These are phyloP conservation scores for Sarocladium oryzae DNA, from an alignment of 2,329 filamentous ascomycete genomes.

Conservation along the genomic window DNA sequence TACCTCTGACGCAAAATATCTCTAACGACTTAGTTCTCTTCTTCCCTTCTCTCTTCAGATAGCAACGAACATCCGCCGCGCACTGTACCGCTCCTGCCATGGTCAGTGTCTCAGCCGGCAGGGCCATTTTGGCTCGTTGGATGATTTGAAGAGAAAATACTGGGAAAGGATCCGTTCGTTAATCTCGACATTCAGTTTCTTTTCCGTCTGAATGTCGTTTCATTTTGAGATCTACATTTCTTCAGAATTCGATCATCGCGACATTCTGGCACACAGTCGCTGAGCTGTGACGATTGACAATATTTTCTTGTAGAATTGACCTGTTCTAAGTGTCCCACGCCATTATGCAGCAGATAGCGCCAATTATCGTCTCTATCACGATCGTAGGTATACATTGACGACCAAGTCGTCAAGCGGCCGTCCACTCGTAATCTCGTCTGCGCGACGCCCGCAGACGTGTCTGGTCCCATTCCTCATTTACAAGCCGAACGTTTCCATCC, in stretches of 20 bases:
- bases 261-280: no score
- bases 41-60: constrained; percentile 35
- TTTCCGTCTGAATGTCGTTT: constrained; percentile 46
- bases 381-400: background rate
- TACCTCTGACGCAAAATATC: constrained; percentile 12
- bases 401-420: background rate
- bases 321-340: no score
- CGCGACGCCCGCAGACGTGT: no score
- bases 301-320: no score
- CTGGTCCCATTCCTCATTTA: background rate
- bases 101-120: constrained; percentile 25
- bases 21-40: constrained; percentile 15
- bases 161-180: constrained; percentile 44
- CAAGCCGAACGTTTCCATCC: background rate
- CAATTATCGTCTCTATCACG: background rate
- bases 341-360: no score
- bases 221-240: constrained; percentile 53
- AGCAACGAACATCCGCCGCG: constrained; percentile 41
- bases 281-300: background rate
- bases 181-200: constrained; percentile 44
- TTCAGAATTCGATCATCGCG: constrained; percentile 1
- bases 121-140: constrained; percentile 28
- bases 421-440: background rate
- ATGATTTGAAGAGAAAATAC: constrained; percentile 38
- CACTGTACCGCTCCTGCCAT: constrained; percentile 18